phyloP scores from a whole-genome alignment of 768 basidiomycete genomes.

The Pisolithus microcarpus region DNA sequence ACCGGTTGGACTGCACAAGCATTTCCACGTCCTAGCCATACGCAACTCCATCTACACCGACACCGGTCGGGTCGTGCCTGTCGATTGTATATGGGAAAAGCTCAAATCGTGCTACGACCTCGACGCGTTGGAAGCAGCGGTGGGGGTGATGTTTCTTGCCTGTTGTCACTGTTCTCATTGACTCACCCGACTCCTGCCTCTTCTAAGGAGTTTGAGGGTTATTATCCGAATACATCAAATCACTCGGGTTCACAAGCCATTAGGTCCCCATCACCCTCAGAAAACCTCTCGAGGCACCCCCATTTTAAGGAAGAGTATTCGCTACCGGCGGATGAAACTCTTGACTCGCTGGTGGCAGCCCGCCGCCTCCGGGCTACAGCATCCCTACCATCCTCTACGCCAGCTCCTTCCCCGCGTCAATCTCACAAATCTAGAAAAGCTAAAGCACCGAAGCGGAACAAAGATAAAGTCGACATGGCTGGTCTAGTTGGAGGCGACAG shows the following conservation, averaged over 20 bases:
- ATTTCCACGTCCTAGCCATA: conserved; percentile 76
- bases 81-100: conserved; percentile 72
- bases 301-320: conserved; percentile 67
- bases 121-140: conserved; percentile 65
- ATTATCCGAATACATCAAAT: conserved; percentile 38
- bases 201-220: conserved; percentile 37
- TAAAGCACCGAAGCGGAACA: conserved; percentile 41
- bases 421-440: conserved; percentile 31
- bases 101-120: conserved; percentile 64
- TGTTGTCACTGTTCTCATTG: conserved; percentile 2
- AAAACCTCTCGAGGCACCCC: conserved; percentile 62
- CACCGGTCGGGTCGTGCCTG: conserved; percentile 51
- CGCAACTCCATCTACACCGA: conserved; percentile 65
- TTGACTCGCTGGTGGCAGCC: conserved; percentile 52
- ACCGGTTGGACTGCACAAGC: conserved; percentile 75
- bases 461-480: conserved; percentile 48
- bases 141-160: conserved; percentile 29
- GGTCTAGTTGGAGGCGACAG: conserved; percentile 78
- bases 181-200: conserved; percentile 2
- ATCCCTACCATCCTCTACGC: conserved; percentile 46
- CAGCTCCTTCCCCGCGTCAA: conserved; percentile 47
- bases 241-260: conserved; percentile 40
- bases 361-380: conserved; percentile 60
- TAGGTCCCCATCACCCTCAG: conserved; percentile 60
- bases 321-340: conserved; percentile 50